Percentiles rank a stretch among this genome's conserved stretches.
Conservation (phyloP, 441 rosid genomes). For the Erysimum cheiri region DNA sequence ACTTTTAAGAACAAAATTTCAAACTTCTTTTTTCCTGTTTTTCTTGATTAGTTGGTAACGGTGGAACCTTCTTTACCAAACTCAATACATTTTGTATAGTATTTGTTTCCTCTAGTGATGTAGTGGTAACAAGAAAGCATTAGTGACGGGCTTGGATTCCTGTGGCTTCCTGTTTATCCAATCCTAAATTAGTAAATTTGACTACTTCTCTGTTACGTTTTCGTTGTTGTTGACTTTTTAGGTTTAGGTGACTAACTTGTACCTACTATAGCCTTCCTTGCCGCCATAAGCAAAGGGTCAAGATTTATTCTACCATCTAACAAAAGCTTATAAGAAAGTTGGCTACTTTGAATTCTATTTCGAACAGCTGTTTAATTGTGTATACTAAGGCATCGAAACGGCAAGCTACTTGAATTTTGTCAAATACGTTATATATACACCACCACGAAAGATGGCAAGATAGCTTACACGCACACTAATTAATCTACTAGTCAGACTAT, state of each 20-base stretch:
- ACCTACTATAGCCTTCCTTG: slow-evolving; percentile 20
- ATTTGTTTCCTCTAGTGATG: neutral
- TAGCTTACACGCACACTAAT: neutral
- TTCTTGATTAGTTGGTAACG: slow-evolving; percentile 22
- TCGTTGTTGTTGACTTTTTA: slow-evolving; percentile 6
- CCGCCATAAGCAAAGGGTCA: slow-evolving; percentile 33
- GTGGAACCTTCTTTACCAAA: slow-evolving; percentile 37
- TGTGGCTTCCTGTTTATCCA: neutral
- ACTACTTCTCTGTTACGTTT: neutral
- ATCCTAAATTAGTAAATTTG: no score
- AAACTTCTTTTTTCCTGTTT: slow-evolving; percentile 11
- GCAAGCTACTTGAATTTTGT: neutral
- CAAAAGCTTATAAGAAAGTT: neutral
- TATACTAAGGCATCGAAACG: neutral
- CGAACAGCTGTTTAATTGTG: neutral
- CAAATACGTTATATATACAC: neutral
- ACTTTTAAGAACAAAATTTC: neutral
- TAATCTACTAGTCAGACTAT: neutral
- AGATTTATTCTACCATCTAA: neutral
- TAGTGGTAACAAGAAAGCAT: neutral
- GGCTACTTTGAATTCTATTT: slow-evolving; percentile 21
- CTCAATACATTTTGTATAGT: neutral
- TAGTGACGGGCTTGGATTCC: neutral
- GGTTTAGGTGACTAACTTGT: slow-evolving; percentile 30
- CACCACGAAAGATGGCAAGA: neutral